Evolutionary conservation across 2,329 filamentous ascomycete genomes (phyloP).

Genomic region (Rhexocercosporidium sp.): DNA sequence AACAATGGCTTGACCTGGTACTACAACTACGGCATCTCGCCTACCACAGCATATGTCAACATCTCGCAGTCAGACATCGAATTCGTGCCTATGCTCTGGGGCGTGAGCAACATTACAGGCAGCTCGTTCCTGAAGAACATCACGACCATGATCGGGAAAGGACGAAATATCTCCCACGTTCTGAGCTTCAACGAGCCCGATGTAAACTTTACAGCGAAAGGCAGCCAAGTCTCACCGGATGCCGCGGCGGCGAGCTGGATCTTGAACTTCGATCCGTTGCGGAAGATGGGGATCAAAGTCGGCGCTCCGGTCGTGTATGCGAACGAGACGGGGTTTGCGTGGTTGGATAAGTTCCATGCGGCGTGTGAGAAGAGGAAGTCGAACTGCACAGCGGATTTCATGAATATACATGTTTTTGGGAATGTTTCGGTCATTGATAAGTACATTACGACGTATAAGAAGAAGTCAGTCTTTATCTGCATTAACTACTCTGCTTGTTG

Average conservation of each 20-base stretch:
- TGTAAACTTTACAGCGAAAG: constrained; percentile 49
- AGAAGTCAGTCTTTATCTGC: constrained; percentile 16
- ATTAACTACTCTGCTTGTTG: no score
- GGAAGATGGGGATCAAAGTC: constrained; percentile 65
- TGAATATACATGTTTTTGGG: constrained; percentile 71
- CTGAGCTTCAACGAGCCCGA: constrained; percentile 86
- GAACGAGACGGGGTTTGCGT: constrained; percentile 62
- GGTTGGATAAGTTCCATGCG: constrained; percentile 69
- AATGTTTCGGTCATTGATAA: constrained; percentile 41
- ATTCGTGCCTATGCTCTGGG: constrained; percentile 85
- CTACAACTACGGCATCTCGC: constrained; percentile 74
- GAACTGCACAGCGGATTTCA: constrained; percentile 65
- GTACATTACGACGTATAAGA: constrained; percentile 16
- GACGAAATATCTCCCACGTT: constrained; percentile 66
- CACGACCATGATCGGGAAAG: constrained; percentile 41
- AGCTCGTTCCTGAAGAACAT: constrained; percentile 67
- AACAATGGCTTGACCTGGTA: constrained; percentile 76
- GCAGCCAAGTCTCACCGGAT: constrained; percentile 63
- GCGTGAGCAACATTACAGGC: constrained; percentile 55
- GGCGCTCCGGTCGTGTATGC: constrained; percentile 53
- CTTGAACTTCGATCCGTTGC: constrained; percentile 71
- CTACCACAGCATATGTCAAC: constrained; percentile 56
- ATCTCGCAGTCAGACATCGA: constrained; percentile 62
- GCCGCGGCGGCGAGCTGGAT: constrained; percentile 73
- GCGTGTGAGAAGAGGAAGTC: constrained; percentile 58